Conservation (phyloP, 805 yeast genomes). For the Hanseniaspora pseudoguilliermondii region DNA sequence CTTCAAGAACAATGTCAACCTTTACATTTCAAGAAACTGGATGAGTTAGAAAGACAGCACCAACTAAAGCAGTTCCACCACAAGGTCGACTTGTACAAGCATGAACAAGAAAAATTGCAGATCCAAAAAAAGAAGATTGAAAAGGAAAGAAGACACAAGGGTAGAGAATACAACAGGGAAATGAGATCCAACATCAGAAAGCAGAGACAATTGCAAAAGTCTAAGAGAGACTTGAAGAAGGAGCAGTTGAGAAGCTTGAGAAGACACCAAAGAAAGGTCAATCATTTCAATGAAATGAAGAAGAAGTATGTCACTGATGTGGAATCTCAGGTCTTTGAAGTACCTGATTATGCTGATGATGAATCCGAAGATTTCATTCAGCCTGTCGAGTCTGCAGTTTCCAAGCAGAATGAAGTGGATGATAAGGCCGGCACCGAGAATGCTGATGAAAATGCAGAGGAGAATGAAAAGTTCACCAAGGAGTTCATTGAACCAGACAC, state of each 20-base stretch:
- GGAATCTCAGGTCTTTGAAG: not conserved
- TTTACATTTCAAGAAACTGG: constrained; percentile 7
- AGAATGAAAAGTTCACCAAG: not conserved
- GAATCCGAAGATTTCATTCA: not conserved
- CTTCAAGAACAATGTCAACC: constrained; percentile 11
- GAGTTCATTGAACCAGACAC: constrained; percentile 10
- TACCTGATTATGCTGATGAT: not conserved
- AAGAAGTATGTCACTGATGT: constrained; percentile 6
- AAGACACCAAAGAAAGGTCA: constrained; percentile 12
- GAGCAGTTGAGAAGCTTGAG: constrained; percentile 7
- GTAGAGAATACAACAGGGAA: constrained; percentile 9
- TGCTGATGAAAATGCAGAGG: not conserved
- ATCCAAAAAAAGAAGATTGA: constrained; percentile 3
- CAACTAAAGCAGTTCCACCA: not conserved
- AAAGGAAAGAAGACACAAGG: constrained; percentile 8
- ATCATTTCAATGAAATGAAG: constrained; percentile 5
- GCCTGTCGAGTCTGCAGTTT: not conserved
- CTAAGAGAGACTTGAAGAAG: constrained; percentile 8
- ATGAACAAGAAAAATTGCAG: constrained; percentile 4
- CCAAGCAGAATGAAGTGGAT: not conserved
- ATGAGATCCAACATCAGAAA: constrained; percentile 10
- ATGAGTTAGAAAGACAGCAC: constrained; percentile 9
- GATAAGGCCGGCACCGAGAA: not conserved
- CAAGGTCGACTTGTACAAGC: constrained; percentile 10
- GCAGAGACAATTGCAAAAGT: constrained; percentile 5